Percentiles rank a stretch among this genome's conserved stretches.
Conservation (phyloP, 2,329 filamentous ascomycete genomes). For the Neophaeococcomyces mojaviensis region DNA sequence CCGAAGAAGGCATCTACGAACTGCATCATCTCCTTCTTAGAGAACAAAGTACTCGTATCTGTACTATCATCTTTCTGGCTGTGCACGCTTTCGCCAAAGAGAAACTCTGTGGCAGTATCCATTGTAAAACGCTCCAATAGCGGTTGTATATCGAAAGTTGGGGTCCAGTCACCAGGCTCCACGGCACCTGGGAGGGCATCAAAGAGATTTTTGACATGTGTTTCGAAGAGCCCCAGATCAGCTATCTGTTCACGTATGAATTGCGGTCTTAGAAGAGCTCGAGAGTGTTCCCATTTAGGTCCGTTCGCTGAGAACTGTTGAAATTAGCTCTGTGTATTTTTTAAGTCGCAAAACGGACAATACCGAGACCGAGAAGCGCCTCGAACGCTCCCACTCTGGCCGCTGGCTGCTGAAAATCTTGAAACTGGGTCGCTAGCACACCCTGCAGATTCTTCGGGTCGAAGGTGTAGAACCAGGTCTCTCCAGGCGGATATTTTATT, state of each 20-base stretch:
- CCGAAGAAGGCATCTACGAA: conserved; percentile 10
- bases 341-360: conserved; percentile 24
- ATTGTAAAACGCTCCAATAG: conserved; percentile 77
- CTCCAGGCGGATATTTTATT: conserved; percentile 15
- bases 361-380: conserved; percentile 34
- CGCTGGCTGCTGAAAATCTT: conserved; percentile 71
- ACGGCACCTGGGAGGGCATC: conserved; percentile 54
- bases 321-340: conserved; percentile 11
- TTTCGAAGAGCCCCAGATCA: conserved; percentile 73
- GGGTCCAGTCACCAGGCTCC: conserved; percentile 40
- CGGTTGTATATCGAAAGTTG: conserved; percentile 62
- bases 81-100: conserved; percentile 68
- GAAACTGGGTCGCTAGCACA: conserved; percentile 72
- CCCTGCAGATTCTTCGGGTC: conserved; percentile 65
- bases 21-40: conserved; percentile 7
- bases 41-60: conserved; percentile 5
- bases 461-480: conserved; percentile 21
- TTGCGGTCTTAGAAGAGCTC: conserved; percentile 73
- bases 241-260: conserved; percentile 78
- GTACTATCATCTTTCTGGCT: conserved; percentile 31
- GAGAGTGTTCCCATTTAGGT: conserved; percentile 65
- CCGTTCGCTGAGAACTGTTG: conserved; percentile 60
- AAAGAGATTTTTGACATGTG: conserved; percentile 65
- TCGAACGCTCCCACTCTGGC: conserved; percentile 57
- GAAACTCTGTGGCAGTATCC: conserved; percentile 76